Conservation (phyloP, 2,329 filamentous ascomycete species). For the Hyphodiscus sp. region DNA sequence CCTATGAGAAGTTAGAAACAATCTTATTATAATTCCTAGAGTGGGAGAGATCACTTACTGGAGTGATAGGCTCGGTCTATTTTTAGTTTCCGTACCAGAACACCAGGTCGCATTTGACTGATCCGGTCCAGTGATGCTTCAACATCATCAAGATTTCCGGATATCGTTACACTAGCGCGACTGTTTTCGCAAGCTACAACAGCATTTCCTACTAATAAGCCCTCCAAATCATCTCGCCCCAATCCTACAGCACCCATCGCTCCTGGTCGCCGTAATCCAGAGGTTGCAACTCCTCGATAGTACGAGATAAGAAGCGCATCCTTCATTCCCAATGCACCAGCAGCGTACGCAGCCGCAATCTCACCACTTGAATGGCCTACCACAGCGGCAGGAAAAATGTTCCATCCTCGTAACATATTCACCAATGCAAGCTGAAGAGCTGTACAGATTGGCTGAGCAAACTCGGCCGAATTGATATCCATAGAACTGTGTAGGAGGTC, state of each 20-base stretch:
- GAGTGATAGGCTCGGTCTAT: slow-evolving; percentile 38
- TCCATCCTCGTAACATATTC: slow-evolving; percentile 35
- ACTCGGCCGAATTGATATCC: slow-evolving; percentile 29
- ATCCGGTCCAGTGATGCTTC: not conserved
- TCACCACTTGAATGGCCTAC: slow-evolving; percentile 37
- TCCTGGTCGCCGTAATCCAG: not conserved
- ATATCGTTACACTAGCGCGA: slow-evolving; percentile 17
- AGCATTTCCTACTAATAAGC: slow-evolving; percentile 7
- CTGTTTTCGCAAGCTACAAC: slow-evolving; percentile 26
- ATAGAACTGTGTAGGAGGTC: too few relatives aligned
- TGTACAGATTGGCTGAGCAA: slow-evolving; percentile 29
- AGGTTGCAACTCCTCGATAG: slow-evolving; percentile 12
- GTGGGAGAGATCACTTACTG: too few relatives aligned
- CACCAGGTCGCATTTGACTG: slow-evolving; percentile 14
- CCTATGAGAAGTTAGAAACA: not conserved
- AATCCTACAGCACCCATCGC: slow-evolving; percentile 42
- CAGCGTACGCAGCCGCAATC: slow-evolving; percentile 39
- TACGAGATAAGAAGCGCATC: slow-evolving; percentile 40
- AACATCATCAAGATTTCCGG: slow-evolving; percentile 9
- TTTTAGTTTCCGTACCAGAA: slow-evolving; percentile 29
- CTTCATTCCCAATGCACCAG: slow-evolving; percentile 27
- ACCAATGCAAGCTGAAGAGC: slow-evolving; percentile 40
- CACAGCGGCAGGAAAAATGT: slow-evolving; percentile 32
- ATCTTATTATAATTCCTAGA: too few relatives aligned
- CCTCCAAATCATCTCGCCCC: slow-evolving; percentile 14